Percentiles rank a stretch among this genome's conserved stretches.
Evolutionary conservation across 1,284 basidiomycete genomes (phyloP).

Genomic region (Marasmius sp.): DNA sequence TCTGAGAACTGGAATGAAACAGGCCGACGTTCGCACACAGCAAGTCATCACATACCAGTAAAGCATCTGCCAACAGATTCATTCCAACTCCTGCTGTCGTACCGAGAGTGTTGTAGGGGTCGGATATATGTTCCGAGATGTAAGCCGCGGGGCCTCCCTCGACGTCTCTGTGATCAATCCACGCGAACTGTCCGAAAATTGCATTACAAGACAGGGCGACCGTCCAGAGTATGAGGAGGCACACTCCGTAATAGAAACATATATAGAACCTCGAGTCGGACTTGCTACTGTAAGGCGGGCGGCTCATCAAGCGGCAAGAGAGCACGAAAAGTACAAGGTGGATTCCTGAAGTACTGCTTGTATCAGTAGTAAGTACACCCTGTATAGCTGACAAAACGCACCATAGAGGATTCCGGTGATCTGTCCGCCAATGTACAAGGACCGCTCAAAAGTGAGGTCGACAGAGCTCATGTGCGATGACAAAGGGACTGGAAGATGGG

Average conservation of each 20-base stretch:
- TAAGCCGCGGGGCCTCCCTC: conserved; percentile 25
- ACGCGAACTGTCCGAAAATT: conserved; percentile 22
- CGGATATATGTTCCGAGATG: conserved; percentile 18
- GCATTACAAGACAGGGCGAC: conserved; percentile 23
- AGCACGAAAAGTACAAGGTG: conserved; percentile 22
- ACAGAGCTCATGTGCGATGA: not conserved
- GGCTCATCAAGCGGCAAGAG: conserved; percentile 19
- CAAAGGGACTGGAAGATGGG: too few relatives aligned
- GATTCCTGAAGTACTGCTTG: conserved; percentile 17
- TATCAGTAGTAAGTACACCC: not conserved
- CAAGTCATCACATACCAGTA: conserved; percentile 19
- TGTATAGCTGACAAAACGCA: conserved; percentile 3
- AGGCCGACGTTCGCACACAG: not conserved
- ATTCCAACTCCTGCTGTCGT: conserved; percentile 23
- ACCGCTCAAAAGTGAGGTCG: conserved; percentile 22
- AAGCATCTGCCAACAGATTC: conserved; percentile 26
- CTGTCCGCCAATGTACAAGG: conserved; percentile 26
- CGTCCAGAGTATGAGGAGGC: conserved; percentile 23
- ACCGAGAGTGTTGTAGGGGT: conserved; percentile 26
- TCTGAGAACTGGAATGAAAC: conserved; percentile 11
- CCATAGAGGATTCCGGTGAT: conserved; percentile 27
- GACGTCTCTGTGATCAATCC: conserved; percentile 27
- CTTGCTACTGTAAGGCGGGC: conserved; percentile 2
- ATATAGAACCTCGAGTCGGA: conserved; percentile 20
- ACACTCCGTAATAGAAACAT: conserved; percentile 15